Evolutionary conservation across 441 rosid species (phyloP).

Genomic region (Brassica hybrid): DNA sequence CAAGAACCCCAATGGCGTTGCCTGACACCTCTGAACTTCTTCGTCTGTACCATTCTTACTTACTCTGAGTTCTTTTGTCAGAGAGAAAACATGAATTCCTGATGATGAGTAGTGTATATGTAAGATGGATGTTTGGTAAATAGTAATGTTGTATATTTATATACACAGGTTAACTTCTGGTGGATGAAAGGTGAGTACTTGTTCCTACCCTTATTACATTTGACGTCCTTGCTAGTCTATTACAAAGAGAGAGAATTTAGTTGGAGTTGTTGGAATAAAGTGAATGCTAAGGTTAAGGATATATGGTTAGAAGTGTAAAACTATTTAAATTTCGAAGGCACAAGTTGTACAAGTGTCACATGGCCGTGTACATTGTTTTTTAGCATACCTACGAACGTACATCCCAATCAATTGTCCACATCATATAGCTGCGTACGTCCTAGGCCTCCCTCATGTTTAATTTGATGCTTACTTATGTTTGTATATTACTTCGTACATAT

Average conservation of each 20-base stretch:
- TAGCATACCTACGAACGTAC: slow-evolving; percentile 27
- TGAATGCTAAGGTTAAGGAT: slow-evolving; percentile 26
- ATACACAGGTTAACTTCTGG: slow-evolving; percentile 37
- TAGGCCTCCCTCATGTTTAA: slow-evolving; percentile 28
- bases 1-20: slow-evolving; percentile 97
- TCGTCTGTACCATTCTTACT: slow-evolving; percentile 76
- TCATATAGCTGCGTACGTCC: slow-evolving; percentile 41
- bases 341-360: slow-evolving; percentile 40
- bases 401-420: slow-evolving; percentile 35
- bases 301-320: slow-evolving; percentile 12
- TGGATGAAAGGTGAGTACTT: slow-evolving; percentile 32
- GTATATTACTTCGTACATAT: slow-evolving; percentile 16
- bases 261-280: slow-evolving; percentile 35
- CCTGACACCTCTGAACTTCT: slow-evolving; percentile 98
- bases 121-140: slow-evolving; percentile 43
- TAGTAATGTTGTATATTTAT: slow-evolving; percentile 40
- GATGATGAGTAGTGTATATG: slow-evolving; percentile 40
- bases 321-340: neutral
- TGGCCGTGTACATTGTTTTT: slow-evolving; percentile 41
- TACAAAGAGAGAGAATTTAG: slow-evolving; percentile 21
- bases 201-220: slow-evolving; percentile 37
- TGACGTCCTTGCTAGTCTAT: slow-evolving; percentile 13
- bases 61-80: slow-evolving; percentile 30
- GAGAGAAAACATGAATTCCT: slow-evolving; percentile 35
- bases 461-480: slow-evolving; percentile 35